These are phyloP conservation scores for Lentinula sp. DNA, from an alignment of 768 basidiomycete genomes.

Conservation along the genomic window DNA sequence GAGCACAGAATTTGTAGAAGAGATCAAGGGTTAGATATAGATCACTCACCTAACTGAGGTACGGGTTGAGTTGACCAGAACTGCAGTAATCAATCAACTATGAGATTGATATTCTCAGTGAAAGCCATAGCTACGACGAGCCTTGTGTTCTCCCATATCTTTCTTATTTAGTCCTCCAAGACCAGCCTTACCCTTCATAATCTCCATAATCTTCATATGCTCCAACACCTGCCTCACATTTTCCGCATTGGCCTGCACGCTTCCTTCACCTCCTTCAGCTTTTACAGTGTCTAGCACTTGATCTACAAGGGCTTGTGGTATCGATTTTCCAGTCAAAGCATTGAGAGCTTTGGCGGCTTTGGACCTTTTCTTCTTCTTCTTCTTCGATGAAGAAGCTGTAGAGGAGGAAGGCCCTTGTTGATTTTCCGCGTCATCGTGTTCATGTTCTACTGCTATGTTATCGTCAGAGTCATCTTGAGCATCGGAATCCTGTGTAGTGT, in stretches of 20 bases:
- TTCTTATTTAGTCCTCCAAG: conserved; percentile 72
- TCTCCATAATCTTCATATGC: conserved; percentile 80
- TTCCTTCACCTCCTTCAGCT: conserved; percentile 42
- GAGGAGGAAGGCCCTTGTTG: conserved; percentile 18
- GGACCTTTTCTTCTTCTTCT: conserved; percentile 88
- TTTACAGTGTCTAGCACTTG: conserved; percentile 62
- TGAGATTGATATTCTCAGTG: not conserved
- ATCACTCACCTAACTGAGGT: conserved; percentile 63
- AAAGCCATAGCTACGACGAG: not conserved
- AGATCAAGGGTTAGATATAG: not conserved
- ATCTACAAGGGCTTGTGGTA: conserved; percentile 60
- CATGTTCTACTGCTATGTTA: conserved; percentile 1
- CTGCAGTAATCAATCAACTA: conserved; percentile 29
- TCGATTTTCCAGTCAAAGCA: conserved; percentile 40
- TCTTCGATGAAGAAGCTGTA: conserved; percentile 50
- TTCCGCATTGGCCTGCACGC: conserved; percentile 49
- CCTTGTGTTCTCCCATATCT: conserved; percentile 86
- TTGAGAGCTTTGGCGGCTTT: conserved; percentile 52
- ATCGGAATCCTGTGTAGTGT: conserved; percentile 14
- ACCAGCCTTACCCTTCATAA: conserved; percentile 76
- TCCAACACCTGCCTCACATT: conserved; percentile 66
- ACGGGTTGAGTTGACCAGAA: conserved; percentile 99
- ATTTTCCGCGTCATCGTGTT: not conserved
- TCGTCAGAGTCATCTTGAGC: conserved; percentile 12
- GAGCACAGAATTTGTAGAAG: not conserved